Evolutionary conservation across 2,329 filamentous ascomycete genomes (phyloP), one percentile per base, ranked within the genome.

Genomic region (Cladosporium velox): DNA sequence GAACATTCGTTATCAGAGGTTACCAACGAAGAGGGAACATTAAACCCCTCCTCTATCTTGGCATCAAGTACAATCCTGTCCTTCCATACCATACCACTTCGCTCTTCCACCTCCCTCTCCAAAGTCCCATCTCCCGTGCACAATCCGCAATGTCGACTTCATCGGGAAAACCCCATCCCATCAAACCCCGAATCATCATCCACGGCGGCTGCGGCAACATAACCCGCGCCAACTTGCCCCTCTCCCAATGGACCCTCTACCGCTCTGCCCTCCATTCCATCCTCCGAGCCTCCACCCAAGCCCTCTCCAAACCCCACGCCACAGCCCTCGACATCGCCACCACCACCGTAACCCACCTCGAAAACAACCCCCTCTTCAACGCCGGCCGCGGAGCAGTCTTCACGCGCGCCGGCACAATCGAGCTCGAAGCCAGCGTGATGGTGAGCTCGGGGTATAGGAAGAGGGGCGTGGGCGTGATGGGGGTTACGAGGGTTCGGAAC

Each of bases 391-490:
- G 93, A 63, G 91, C 92, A 60, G 92, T 96, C 24, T 97, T 96
- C 78, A 96, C 92, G 0, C 87, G 89, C 60, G 88, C 90, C 70
- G 93, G 93, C 21, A 85, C 88, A 68, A 93, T 93, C 76, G 91
- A 97, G 80, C 88, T 96, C 68, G 93, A 97, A 79, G 91, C 91
- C 1, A 91, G 88, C 10, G 86, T 96, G 61, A 96, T 96, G 92
- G 90, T 96, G 0, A 91, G 90, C 1, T 84, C 84, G 32, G 90
- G 89, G 0, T 82, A 83, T 65, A 85, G 87, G 49, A 97, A 96
- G 81, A 86, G 91, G 41, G 92, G 88, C 18, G 90, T 91, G 0
- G 91, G 91, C 3, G 87, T 92, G 6, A 91, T 91, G 80, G 86
- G 91, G 3, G 77, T 96, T 15, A 85, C 83, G 6, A 86, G 83